Percentiles rank a stretch among this genome's conserved stretches.
These are phyloP conservation scores for Gastrolobium bilobum DNA, from an alignment of 306 rosid genomes.

Conservation along the genomic window DNA sequence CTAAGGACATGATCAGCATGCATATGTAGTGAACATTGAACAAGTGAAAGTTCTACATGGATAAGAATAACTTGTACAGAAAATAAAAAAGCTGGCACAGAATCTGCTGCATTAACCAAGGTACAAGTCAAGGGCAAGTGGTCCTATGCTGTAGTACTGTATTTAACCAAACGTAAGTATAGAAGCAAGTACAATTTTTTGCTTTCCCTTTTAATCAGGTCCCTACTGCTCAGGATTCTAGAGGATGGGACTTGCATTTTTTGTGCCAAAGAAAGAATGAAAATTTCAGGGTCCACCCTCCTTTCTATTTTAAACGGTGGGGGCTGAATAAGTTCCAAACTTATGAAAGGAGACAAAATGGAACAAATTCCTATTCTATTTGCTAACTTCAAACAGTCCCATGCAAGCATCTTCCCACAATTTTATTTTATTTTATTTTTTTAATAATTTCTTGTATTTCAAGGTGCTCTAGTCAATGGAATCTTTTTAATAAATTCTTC, in stretches of 20 bases:
- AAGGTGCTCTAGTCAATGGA: slow-evolving; percentile 70
- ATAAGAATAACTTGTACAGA: slow-evolving; percentile 39
- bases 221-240: slow-evolving; percentile 54
- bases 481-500: slow-evolving; percentile 57
- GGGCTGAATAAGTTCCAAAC: slow-evolving; percentile 86
- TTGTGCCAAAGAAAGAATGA: slow-evolving; percentile 57
- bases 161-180: slow-evolving; percentile 52
- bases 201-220: slow-evolving; percentile 47
- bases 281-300: slow-evolving; percentile 56
- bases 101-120: slow-evolving; percentile 53
- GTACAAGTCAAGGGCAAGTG: slow-evolving; percentile 57
- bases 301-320: slow-evolving; percentile 49
- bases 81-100: slow-evolving; percentile 43
- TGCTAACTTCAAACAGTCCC: slow-evolving; percentile 67
- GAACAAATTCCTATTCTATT: slow-evolving; percentile 78
- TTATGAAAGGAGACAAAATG: slow-evolving; percentile 80
- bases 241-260: slow-evolving; percentile 45
- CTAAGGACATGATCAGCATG: background rate
- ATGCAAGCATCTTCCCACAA: slow-evolving; percentile 62
- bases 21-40: slow-evolving; percentile 7
- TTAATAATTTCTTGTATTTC: slow-evolving; percentile 41
- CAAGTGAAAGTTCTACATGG: slow-evolving; percentile 24
- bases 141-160: slow-evolving; percentile 50
- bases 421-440: background rate
- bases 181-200: slow-evolving; percentile 55